Percentiles rank a stretch among this genome's conserved stretches.
phyloP scores from a whole-genome alignment of 257 asterid species.

The Hygrophila difformis region DNA sequence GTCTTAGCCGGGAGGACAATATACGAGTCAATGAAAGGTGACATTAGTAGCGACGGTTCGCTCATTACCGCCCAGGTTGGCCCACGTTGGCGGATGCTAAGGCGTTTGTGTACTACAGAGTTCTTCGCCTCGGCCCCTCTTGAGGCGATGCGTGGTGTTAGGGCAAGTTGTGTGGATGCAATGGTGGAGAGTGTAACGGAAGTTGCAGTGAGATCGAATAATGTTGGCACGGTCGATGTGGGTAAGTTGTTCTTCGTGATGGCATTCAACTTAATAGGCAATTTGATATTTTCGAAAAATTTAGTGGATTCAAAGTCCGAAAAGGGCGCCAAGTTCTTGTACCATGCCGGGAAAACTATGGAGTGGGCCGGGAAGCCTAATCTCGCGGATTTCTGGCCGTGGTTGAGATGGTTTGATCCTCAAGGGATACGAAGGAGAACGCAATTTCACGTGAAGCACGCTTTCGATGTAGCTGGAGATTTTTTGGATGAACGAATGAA shows the following conservation, averaged over 20 bases:
- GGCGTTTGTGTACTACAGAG: slow-evolving; percentile 49
- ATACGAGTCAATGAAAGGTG: slow-evolving; percentile 67
- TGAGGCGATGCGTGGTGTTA: slow-evolving; percentile 32
- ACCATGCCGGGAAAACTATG: slow-evolving; percentile 53
- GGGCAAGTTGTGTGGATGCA: slow-evolving; percentile 37
- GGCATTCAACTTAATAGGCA: slow-evolving; percentile 70
- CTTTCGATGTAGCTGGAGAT: slow-evolving; percentile 22
- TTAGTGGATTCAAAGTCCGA: slow-evolving; percentile 39
- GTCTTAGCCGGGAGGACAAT: slow-evolving; percentile 57
- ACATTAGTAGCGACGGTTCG: slow-evolving; percentile 55
- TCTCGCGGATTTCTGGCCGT: slow-evolving; percentile 44
- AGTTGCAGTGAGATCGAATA: background rate
- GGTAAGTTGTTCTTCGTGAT: slow-evolving; percentile 54
- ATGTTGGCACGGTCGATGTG: slow-evolving; percentile 19
- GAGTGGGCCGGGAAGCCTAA: slow-evolving; percentile 62
- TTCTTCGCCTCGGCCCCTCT: slow-evolving; percentile 49
- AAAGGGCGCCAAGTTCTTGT: slow-evolving; percentile 54
- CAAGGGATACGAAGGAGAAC: slow-evolving; percentile 28
- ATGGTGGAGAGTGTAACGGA: slow-evolving; percentile 32
- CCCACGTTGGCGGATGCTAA: slow-evolving; percentile 56
- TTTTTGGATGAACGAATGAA: slow-evolving; percentile 46
- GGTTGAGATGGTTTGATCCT: slow-evolving; percentile 28
- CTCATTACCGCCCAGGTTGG: slow-evolving; percentile 75
- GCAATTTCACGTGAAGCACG: slow-evolving; percentile 18
- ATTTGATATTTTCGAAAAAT: slow-evolving; percentile 58